Conservation (phyloP, 2,329 filamentous ascomycete species). For the Cladophialophora yegresii region DNA sequence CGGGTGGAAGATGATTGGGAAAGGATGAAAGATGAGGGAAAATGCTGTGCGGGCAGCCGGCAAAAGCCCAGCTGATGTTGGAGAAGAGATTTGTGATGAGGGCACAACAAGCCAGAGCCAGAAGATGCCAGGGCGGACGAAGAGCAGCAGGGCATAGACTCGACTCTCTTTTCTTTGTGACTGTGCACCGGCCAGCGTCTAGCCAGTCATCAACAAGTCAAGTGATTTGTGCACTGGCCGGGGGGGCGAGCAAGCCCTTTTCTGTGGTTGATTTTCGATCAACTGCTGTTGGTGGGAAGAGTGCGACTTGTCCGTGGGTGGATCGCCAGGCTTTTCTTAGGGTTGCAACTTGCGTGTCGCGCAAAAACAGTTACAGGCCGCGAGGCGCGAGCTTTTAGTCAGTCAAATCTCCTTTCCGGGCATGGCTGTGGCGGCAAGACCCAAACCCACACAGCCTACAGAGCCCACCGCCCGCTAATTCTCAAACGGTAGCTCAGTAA, state of each 20-base stretch:
- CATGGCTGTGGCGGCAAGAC: not conserved
- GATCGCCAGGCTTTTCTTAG: slow-evolving; percentile 3
- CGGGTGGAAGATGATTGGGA: slow-evolving; percentile 16
- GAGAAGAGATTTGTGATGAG: slow-evolving; percentile 14
- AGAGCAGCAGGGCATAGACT: not conserved
- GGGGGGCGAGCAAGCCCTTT: not conserved
- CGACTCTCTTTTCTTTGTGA: slow-evolving; percentile 1
- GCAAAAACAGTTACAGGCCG: not conserved
- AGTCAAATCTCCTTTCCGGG: slow-evolving; percentile 9
- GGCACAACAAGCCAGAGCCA: slow-evolving; percentile 10
- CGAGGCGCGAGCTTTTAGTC: not conserved
- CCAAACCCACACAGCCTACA: not conserved
- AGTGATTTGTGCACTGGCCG: not conserved
- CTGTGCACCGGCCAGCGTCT: not conserved
- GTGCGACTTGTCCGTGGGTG: not conserved
- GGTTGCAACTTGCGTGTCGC: slow-evolving; percentile 5
- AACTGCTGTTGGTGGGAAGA: not conserved
- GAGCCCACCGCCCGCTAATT: slow-evolving; percentile 10
- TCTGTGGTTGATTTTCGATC: not conserved
- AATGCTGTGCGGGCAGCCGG: slow-evolving; percentile 12
- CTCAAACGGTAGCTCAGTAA: slow-evolving; percentile 12
- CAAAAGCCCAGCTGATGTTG: slow-evolving; percentile 7
- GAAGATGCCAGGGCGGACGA: slow-evolving; percentile 12
- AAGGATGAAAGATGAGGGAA: slow-evolving; percentile 20
- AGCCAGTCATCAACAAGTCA: slow-evolving; percentile 11